Conservation (phyloP, 805 yeast genomes). For the Danielia reshetovae region DNA sequence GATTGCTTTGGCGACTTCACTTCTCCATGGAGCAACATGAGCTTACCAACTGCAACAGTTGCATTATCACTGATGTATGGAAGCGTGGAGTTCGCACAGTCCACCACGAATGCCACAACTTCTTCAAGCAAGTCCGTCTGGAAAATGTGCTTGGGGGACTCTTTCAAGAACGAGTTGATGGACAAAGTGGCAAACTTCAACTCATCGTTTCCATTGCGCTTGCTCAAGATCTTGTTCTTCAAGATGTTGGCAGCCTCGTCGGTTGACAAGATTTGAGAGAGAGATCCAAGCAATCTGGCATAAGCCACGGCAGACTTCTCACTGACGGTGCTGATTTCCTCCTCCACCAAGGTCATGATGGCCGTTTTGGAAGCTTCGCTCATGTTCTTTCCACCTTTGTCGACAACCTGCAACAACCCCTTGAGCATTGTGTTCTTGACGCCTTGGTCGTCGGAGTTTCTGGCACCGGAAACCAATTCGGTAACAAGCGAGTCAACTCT, state of each 20-base stretch:
- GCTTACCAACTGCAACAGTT: conserved; percentile 76
- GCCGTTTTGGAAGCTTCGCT: conserved; percentile 66
- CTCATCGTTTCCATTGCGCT: conserved; percentile 44
- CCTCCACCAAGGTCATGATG: conserved; percentile 70
- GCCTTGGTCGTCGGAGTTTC: conserved; percentile 58
- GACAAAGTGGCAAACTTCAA: conserved; percentile 61
- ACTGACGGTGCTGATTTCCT: conserved; percentile 49
- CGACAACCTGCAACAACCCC: conserved; percentile 79
- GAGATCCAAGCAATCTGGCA: conserved; percentile 74
- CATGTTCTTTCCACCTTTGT: conserved; percentile 74
- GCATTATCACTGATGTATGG: conserved; percentile 71
- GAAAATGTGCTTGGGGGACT: conserved; percentile 65
- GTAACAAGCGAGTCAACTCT: conserved; percentile 89
- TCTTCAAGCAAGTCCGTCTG: conserved; percentile 47
- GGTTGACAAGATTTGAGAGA: conserved; percentile 59
- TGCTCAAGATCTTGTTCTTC: conserved; percentile 53
- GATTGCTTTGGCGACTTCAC: conserved; percentile 22
- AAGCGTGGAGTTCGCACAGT: conserved; percentile 38
- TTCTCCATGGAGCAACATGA: conserved; percentile 52
- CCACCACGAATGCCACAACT: conserved; percentile 46
- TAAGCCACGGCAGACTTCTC: conserved; percentile 69
- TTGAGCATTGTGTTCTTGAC: conserved; percentile 82
- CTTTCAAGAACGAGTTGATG: conserved; percentile 74
- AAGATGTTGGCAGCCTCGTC: conserved; percentile 64
- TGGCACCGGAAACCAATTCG: conserved; percentile 77